Percentiles rank a stretch among this genome's conserved stretches.
Conservation (phyloP, 2,329 filamentous ascomycete genomes). For the Fusarium tupiense region DNA sequence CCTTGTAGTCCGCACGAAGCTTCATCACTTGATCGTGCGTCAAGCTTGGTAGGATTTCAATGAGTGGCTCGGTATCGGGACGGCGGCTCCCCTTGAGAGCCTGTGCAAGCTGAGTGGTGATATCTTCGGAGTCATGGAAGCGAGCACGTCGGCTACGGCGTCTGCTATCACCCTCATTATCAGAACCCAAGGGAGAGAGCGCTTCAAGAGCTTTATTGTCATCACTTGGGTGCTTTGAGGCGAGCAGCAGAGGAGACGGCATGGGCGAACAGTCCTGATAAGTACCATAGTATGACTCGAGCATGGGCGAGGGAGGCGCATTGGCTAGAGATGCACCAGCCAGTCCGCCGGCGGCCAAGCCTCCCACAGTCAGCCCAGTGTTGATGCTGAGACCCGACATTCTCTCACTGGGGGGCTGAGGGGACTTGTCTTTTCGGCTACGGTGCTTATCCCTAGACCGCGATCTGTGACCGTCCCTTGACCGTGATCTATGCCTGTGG, state of each 20-base stretch:
- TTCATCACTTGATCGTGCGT: conserved; percentile 89
- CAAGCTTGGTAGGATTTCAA: conserved; percentile 84
- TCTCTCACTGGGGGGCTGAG: conserved; percentile 58
- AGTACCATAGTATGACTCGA: conserved; percentile 92
- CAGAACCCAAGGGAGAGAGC: conserved; percentile 63
- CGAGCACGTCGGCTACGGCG: conserved; percentile 68
- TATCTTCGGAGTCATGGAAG: conserved; percentile 86
- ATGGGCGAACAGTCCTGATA: conserved; percentile 96
- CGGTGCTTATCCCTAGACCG: conserved; percentile 27
- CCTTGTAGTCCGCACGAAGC: conserved; percentile 90
- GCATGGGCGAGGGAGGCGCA: conserved; percentile 82
- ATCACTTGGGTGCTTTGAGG: conserved; percentile 58
- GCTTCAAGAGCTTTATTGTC: conserved; percentile 60
- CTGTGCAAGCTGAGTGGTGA: conserved; percentile 79
- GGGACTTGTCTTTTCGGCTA: conserved; percentile 53
- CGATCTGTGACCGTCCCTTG: conserved; percentile 28
- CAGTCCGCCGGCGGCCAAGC: conserved; percentile 36
- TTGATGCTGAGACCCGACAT: conserved; percentile 65
- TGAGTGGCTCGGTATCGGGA: conserved; percentile 75
- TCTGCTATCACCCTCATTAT: conserved; percentile 55
- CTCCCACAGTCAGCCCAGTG: conserved; percentile 48
- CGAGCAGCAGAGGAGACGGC: conserved; percentile 79
- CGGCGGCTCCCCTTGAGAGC: conserved; percentile 75
- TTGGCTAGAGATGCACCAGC: conserved; percentile 58
- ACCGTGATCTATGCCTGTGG: conserved; percentile 28